Base-by-base conservation (phyloP, 1,284 basidiomycete species). In the Ceratorhiza oryzae-sativae region DNA sequence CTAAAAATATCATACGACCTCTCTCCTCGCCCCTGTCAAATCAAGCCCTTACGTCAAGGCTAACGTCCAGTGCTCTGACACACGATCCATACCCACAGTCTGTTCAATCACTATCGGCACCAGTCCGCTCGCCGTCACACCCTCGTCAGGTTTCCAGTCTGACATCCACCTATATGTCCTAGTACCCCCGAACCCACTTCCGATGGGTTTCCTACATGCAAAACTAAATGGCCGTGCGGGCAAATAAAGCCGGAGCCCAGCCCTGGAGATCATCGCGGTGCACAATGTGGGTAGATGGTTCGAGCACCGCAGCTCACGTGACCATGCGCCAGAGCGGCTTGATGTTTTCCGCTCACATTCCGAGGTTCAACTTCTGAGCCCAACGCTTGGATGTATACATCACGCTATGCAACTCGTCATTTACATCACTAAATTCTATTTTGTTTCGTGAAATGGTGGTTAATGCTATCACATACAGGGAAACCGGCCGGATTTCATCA, bases 1-100 rank as follows among this genome's bases (percentile, higher is more conserved):
- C 95, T 97, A 81, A 94, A 97, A 68, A 97, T 96, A 79, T 97
- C 95, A 81, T 96, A 97, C 42, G 93, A 94, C 41, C 95, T 86
- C 80, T 97, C 95, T 5, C 95, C 95, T 78, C 94, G 86, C 36
- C 92, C 94, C 94, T 97, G 75, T 6, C 77, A n/a, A n/a, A 12
- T 20, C 12, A 12, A 32, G 23, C 27, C 9, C 30, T 15, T 56
- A 9, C 1, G 5, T 30, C 15, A 15, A 15, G n/a, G n/a, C n/a
- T n/a, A 36, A 48, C 12, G 34, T 12, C 42, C 48, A 73, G 60
- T 71, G 72, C 49, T 73, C 58, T n/a, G 70, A 20, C 49, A 27
- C 34, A 48, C 56, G 56, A 25, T 36, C 9, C 13, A 27, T 48
- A 80, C 85, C 76, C 77, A 94, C 94, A 56, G 94, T 96, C 80